Base-by-base conservation (phyloP, 2,329 filamentous ascomycete species). In the Talaromyces sp. region DNA sequence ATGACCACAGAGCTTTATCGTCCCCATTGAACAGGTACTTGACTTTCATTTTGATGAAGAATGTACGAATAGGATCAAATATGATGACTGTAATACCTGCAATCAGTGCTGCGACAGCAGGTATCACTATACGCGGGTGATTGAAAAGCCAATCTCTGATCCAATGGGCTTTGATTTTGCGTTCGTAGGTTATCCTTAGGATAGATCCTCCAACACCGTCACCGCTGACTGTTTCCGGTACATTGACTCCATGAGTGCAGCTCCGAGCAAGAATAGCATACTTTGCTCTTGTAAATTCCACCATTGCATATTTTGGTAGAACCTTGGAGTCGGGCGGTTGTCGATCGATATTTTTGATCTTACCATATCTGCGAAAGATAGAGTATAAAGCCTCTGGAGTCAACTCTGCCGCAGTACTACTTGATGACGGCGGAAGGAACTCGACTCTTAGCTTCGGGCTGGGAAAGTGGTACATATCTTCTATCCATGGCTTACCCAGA, bases 1-100 rank as follows among this genome's bases (percentile, higher is more conserved):
- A 97, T 66, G 88, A 87, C 76, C 92, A 91, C 16, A 93, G 72
- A 56, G 81, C 84, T 72, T 88, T 94, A 67, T 95, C 88, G 52
- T 87, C 88, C 37, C 95, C 81, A 65, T 90, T 86, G 67, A 95
- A 87, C 0, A 88, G 87, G 56, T 89, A 86, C 37, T 93, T 92
- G 60, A 99, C 88, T 74, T 97, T 93, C 3, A 90, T 84, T 72
- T 92, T 92, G 78, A 98, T 91, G 72, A 96, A 97, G 74, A 96
- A 95, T 0, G 93, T 93, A 52, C 95, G 88, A 65, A 99, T 93
- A 0, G 95, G 95, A 71, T 99, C 95, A 72, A 99, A 98, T 8
- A 98, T 83, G 1, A 91, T 87, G 22, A 97, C 92, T 0, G 93
- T 96, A 57, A 95, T 81, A 39, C 90, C 88, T 0, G 93, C 93